Evolutionary conservation across 495 filamentous ascomycete species (phyloP).

Genomic region (Penicillium malachiteum): DNA sequence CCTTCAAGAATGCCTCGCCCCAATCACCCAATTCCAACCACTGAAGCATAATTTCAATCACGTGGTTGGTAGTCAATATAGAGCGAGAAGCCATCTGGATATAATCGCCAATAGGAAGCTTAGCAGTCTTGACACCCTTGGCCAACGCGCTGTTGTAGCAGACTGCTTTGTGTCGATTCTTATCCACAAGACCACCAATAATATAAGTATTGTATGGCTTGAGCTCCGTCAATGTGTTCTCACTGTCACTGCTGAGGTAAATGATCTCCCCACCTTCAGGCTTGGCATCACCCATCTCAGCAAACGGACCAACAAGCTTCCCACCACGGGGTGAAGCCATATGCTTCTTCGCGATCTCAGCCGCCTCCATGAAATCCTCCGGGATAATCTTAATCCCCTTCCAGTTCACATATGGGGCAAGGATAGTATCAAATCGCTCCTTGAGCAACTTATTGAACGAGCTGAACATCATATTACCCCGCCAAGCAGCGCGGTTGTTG

Average conservation of each 20-base stretch:
- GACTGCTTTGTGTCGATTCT: slow-evolving; percentile 89
- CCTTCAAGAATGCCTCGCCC: slow-evolving; percentile 81
- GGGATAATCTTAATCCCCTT: slow-evolving; percentile 68
- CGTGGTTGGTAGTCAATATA: slow-evolving; percentile 90
- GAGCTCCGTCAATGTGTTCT: slow-evolving; percentile 73
- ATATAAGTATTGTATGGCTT: slow-evolving; percentile 88
- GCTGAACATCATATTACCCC: slow-evolving; percentile 68
- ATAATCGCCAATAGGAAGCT: slow-evolving; percentile 87
- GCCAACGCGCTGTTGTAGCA: slow-evolving; percentile 81
- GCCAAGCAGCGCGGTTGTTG: slow-evolving; percentile 64
- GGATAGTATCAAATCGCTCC: slow-evolving; percentile 72
- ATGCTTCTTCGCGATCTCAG: slow-evolving; percentile 54
- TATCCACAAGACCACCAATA: slow-evolving; percentile 91
- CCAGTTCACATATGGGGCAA: slow-evolving; percentile 72
- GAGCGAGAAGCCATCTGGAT: slow-evolving; percentile 82
- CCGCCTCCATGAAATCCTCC: slow-evolving; percentile 66
- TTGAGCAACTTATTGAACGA: slow-evolving; percentile 75
- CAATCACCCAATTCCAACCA: slow-evolving; percentile 90
- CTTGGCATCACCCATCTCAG: slow-evolving; percentile 37
- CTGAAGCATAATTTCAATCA: slow-evolving; percentile 90
- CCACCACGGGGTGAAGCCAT: slow-evolving; percentile 57
- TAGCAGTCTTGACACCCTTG: slow-evolving; percentile 78
- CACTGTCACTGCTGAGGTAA: slow-evolving; percentile 86
- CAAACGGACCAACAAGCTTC: slow-evolving; percentile 53
- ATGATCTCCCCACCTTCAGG: slow-evolving; percentile 61